Evolutionary conservation across 345 rosid genomes (phyloP), one percentile per base, ranked within the genome.

Genomic region (Eucalyptus tenuipes): DNA sequence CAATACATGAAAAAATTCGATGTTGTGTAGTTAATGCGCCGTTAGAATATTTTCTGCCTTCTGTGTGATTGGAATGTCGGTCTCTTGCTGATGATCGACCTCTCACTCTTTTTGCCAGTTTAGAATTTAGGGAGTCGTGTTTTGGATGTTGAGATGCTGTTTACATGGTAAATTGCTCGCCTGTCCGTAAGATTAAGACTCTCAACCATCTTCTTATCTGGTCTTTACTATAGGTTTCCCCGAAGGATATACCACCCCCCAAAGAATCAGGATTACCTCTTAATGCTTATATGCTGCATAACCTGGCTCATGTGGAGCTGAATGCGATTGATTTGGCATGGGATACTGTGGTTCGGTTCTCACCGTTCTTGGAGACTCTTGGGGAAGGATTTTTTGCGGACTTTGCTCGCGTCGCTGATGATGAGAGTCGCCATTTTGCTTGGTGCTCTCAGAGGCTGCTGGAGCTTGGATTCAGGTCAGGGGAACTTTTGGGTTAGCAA

Each of bases 261-360:
- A 95, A 94, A 90, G 93, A 93, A 85, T 96, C 99, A 10, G 90
- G 94, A 14, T 90, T 97, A 89, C 99, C 99, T 86, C 96, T 95
- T n/a, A 96, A 96, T 92, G 99, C 98, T 53, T 94, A 94, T 86
- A 92, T 96, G 98, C 98, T 97, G 87, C 99, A 97, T 87, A 97
- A 93, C 88, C 97, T 97, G 37, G 98, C 99, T 81, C 99, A 97
- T 88, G 94, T 97, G 86, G 99, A 97, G 95, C 96, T 97, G 11
- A 97, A 97, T 89, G 99, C 99, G 1, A 95, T 96, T 88, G 99
- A 97, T 94, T 93, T 97, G 91, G 99, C 99, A 40, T 97, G 99
- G 99, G 99, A 96, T 89, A 97, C 97, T 48, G 98, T 97, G 64
- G 97, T 96, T 89, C 94, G 97, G 48, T 97, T 97, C 90, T 96